Conservation (phyloP, 345 rosid genomes). For the Dipteronia dyeriana region DNA sequence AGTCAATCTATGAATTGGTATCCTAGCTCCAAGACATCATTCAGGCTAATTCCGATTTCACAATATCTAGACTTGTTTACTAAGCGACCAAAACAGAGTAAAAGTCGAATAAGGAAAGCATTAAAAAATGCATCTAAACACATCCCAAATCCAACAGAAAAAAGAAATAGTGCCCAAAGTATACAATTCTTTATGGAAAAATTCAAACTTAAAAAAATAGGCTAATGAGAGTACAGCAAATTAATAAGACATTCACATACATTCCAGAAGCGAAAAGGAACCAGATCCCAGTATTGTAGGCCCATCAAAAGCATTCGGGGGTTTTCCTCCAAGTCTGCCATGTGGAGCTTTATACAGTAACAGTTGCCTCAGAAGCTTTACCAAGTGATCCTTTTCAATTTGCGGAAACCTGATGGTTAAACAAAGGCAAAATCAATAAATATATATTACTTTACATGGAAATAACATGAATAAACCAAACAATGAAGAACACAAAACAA, state of each 20-base stretch:
- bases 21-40: background rate
- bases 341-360: slow-evolving; percentile 44
- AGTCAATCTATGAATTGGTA: background rate
- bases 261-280: slow-evolving; percentile 83
- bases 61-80: background rate
- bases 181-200: background rate
- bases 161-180: background rate
- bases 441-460: background rate
- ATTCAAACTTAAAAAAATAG: background rate
- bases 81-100: background rate
- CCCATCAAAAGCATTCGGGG: slow-evolving; percentile 81
- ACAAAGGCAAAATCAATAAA: slow-evolving; percentile 26
- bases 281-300: slow-evolving; percentile 90
- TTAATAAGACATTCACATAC: slow-evolving; percentile 43
- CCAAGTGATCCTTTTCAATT: slow-evolving; percentile 82
- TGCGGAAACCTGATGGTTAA: slow-evolving; percentile 72
- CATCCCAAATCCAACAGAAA: background rate
- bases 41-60: background rate
- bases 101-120: background rate
- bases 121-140: background rate
- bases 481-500: slow-evolving; percentile 11
- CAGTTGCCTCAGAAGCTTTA: slow-evolving; percentile 88
- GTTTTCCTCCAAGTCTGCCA: slow-evolving; percentile 45
- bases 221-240: slow-evolving; percentile 21
- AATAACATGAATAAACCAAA: slow-evolving; percentile 6